Evolutionary conservation across 192 early-diverging fungal genomes (phyloP).

Genomic region (Entomortierella chlamydospora): DNA sequence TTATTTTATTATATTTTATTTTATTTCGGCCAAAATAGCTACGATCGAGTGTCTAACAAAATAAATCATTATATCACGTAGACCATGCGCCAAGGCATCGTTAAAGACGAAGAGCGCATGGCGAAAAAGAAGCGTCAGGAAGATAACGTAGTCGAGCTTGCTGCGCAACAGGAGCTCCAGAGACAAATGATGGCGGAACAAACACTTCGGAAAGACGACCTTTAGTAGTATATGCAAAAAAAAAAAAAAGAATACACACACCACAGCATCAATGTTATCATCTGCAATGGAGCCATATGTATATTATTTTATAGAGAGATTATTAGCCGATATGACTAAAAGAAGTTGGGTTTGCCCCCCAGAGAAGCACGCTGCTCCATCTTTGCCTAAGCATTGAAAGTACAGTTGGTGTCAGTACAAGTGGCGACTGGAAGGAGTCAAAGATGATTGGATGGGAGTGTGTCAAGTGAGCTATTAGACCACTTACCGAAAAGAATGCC

Average conservation of each 20-base stretch:
- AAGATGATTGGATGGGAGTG: neutral
- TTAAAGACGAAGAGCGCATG: slow-evolving; percentile 49
- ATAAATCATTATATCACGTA: no score
- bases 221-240: neutral
- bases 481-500: slow-evolving; percentile 76
- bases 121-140: slow-evolving; percentile 54
- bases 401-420: neutral
- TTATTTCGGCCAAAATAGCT: no score
- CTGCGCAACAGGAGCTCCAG: slow-evolving; percentile 52
- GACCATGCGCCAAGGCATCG: slow-evolving; percentile 50
- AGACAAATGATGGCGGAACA: slow-evolving; percentile 51
- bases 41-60: no score
- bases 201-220: slow-evolving; percentile 27
- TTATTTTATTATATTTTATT: no score
- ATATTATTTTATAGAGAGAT: neutral
- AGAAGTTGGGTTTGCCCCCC: slow-evolving; percentile 38
- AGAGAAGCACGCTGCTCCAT: slow-evolving; percentile 30
- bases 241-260: neutral
- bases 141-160: slow-evolving; percentile 53
- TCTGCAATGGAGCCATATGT: no score
- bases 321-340: neutral
- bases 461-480: no score
- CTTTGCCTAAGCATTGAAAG: slow-evolving; percentile 26
- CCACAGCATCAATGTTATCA: neutral
- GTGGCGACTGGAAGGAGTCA: neutral